Evolutionary conservation across 1,139 yeast species (phyloP).

Genomic region (Zygotorulaspora mrakii): DNA sequence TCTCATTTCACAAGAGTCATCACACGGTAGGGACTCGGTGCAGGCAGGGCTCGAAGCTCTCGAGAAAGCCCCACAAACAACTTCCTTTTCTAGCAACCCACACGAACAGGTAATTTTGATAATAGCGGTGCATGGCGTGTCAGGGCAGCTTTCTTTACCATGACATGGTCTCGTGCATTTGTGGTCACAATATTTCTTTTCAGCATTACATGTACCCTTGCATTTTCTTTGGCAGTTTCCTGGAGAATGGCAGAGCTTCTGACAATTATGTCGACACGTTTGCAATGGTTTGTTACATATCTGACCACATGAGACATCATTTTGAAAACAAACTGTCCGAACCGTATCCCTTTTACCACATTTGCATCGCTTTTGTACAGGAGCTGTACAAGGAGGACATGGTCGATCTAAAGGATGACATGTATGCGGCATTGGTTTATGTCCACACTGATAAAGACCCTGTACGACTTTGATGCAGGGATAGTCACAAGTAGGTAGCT

Average conservation of each 20-base stretch:
- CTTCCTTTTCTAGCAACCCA: slow-evolving; percentile 48
- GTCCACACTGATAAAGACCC: slow-evolving; percentile 62
- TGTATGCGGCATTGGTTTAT: slow-evolving; percentile 62
- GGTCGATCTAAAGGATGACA: slow-evolving; percentile 63
- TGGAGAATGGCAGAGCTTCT: slow-evolving; percentile 45
- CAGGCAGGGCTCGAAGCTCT: slow-evolving; percentile 24
- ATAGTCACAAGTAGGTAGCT: slow-evolving; percentile 59
- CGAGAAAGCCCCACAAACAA: slow-evolving; percentile 53
- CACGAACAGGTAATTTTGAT: slow-evolving; percentile 60
- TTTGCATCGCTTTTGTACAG: slow-evolving; percentile 61
- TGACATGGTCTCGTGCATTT: slow-evolving; percentile 64
- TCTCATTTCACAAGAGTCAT: slow-evolving; percentile 61
- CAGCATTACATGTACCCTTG: slow-evolving; percentile 50
- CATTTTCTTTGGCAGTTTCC: slow-evolving; percentile 46
- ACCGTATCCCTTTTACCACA: slow-evolving; percentile 60
- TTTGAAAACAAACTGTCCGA: slow-evolving; percentile 67
- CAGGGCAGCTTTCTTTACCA: slow-evolving; percentile 51
- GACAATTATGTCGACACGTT: slow-evolving; percentile 69
- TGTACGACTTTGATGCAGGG: slow-evolving; percentile 54
- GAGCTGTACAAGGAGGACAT: slow-evolving; percentile 77
- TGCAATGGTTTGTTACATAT: slow-evolving; percentile 54
- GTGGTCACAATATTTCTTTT: slow-evolving; percentile 57
- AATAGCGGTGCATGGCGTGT: slow-evolving; percentile 48
- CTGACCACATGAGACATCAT: slow-evolving; percentile 67
- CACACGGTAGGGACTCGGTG: slow-evolving; percentile 49